A percentile compares a stretch with the other conserved stretches of the same genome.
phyloP scores from a whole-genome alignment of 2,329 filamentous ascomycete genomes.

The Seiridium cupressi region DNA sequence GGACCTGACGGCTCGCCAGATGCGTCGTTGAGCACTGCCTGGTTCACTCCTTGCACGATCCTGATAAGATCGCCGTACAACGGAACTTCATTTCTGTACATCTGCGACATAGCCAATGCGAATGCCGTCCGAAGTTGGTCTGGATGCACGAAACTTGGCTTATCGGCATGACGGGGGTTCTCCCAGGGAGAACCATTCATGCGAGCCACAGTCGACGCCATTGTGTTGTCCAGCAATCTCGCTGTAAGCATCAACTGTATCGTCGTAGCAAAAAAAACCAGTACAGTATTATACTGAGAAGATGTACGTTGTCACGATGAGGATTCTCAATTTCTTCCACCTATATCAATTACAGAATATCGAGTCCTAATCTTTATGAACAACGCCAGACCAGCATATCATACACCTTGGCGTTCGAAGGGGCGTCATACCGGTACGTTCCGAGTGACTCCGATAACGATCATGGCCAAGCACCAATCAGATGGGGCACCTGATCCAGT shows the following conservation, averaged over 20 bases:
- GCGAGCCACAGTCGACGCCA: not conserved
- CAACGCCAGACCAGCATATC: no score
- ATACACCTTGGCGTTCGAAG: no score
- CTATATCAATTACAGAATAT: no score
- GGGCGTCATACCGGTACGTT: no score
- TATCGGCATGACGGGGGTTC: not conserved
- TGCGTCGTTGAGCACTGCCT: not conserved
- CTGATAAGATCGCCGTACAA: constrained; percentile 12
- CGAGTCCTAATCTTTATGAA: no score
- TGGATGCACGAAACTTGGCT: not conserved
- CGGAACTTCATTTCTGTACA: not conserved
- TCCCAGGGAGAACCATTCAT: not conserved
- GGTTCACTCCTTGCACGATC: constrained; percentile 14
- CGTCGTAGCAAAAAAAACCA: not conserved
- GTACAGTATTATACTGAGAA: not conserved
- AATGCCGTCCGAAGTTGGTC: not conserved
- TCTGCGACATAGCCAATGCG: not conserved
- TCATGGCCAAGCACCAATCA: no score
- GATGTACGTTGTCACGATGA: not conserved
- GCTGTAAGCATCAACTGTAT: not conserved
- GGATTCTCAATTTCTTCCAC: no score
- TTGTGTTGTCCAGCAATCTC: not conserved
- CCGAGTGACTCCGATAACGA: no score
- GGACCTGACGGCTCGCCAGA: not conserved
- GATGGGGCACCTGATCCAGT: no score